Evolutionary conservation across 257 asterid species (phyloP), one percentile per base, ranked within the genome.

Genomic region (Nicotiana attenuata): DNA sequence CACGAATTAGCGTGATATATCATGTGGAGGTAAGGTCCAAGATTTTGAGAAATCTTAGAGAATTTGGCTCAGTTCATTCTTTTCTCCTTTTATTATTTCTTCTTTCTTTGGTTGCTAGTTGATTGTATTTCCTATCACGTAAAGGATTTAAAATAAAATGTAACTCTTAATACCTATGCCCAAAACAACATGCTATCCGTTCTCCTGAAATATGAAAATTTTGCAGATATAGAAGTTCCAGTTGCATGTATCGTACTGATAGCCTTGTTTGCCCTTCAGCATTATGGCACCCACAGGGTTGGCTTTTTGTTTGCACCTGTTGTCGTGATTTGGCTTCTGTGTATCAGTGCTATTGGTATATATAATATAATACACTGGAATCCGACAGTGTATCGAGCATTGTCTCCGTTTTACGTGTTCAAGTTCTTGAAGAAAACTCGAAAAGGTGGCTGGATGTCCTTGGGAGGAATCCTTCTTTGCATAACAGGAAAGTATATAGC

Each of bases 221-320:
- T 85, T 91, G 94, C 99, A 95, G 99, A 93, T 83, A 90, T 93
- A 71, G 99, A 92, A 87, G 93, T 95, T 63, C 98, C 99, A 20
- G 94, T 83, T 80, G 87, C 98, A 63, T 95, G 99, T 86, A 61
- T 90, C 85, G 78, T 95, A 86, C 92, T 95, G 91, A 89, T 95
- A 88, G 95, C 92, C 77, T 85, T 95, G 88, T 95, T 95, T 88
- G 89, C 95, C 90, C 98, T 95, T 86, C 99, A 95, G 85, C 99
- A 95, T 88, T 95, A 95, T 24, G 99, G 99, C 61, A 95, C 98
- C 89, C 98, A 93, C 93, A 90, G 96, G 94, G 94, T 95, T 6
- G 99, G 99, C 60, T 95, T 93, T 91, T 84, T 95, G 92, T 95
- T 95, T 45, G 99, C 99, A 5, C 99, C 98, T 16, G 92, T 95